A percentile compares a stretch with the other conserved stretches of the same genome.
phyloP scores from a whole-genome alignment of 495 filamentous ascomycete genomes.

The Aspergillus coremiiformis region DNA sequence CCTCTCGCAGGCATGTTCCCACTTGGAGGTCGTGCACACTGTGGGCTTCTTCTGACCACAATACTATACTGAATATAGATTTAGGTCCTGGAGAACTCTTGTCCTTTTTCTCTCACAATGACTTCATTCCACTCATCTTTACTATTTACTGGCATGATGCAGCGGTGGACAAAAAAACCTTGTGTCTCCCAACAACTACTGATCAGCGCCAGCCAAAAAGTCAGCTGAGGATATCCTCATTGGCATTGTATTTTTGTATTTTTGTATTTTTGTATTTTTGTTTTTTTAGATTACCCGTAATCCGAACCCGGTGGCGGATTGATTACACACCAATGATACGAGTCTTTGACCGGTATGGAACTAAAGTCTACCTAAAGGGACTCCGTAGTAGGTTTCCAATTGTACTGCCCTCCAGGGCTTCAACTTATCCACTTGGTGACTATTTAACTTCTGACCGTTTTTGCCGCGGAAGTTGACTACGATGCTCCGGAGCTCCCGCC shows the following conservation, averaged over 20 bases:
- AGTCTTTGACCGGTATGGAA: too few relatives aligned
- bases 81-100: not conserved
- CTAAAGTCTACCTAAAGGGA: too few relatives aligned
- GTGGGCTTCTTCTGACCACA: too few relatives aligned
- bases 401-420: too few relatives aligned
- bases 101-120: not conserved
- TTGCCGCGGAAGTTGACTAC: not conserved
- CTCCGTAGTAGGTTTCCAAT: too few relatives aligned
- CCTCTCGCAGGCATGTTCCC: too few relatives aligned
- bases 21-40: too few relatives aligned
- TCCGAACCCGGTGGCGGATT: too few relatives aligned
- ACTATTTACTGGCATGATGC: not conserved
- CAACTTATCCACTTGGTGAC: not conserved
- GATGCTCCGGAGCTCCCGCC: not conserved
- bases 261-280: too few relatives aligned
- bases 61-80: too few relatives aligned
- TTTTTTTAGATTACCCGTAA: constrained; percentile 2
- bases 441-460: not conserved
- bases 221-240: not conserved
- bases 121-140: not conserved
- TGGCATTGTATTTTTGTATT: not conserved
- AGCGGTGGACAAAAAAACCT: not conserved
- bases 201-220: constrained; percentile 3
- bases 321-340: constrained; percentile 12
- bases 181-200: not conserved